Conservation (phyloP, 805 yeast species). For the Candida krabiensis region DNA sequence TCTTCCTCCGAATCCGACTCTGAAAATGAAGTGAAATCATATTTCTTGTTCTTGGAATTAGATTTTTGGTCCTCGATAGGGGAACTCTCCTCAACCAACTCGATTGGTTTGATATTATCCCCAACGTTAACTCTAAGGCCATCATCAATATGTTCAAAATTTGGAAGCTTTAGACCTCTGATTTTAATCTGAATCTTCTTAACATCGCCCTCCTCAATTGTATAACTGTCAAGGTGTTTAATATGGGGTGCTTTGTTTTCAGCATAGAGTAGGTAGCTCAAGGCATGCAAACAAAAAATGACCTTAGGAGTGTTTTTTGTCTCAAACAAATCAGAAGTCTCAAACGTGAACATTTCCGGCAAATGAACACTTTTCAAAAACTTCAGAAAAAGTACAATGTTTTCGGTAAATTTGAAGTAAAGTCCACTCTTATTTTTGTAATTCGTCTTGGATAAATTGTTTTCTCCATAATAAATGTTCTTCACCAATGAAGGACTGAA, state of each 20-base stretch:
- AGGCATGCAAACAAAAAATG: slow-evolving; percentile 87
- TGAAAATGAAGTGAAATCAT: not conserved
- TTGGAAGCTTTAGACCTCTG: slow-evolving; percentile 70
- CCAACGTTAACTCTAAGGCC: slow-evolving; percentile 35
- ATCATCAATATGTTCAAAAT: slow-evolving; percentile 52
- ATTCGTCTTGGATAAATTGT: slow-evolving; percentile 12
- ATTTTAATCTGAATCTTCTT: slow-evolving; percentile 67
- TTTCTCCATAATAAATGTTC: slow-evolving; percentile 53
- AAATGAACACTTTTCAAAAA: slow-evolving; percentile 68
- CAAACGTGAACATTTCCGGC: slow-evolving; percentile 88
- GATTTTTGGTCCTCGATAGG: not conserved
- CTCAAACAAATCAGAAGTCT: slow-evolving; percentile 89
- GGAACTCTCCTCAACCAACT: slow-evolving; percentile 7
- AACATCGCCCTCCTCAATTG: slow-evolving; percentile 69
- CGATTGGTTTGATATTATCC: slow-evolving; percentile 23
- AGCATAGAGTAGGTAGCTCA: slow-evolving; percentile 69
- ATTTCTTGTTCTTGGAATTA: not conserved
- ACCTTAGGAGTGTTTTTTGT: slow-evolving; percentile 91
- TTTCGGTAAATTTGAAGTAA: slow-evolving; percentile 90
- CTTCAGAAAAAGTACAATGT: slow-evolving; percentile 78
- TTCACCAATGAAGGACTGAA: slow-evolving; percentile 67
- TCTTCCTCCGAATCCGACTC: not conserved
- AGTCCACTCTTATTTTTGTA: slow-evolving; percentile 39
- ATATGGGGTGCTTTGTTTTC: slow-evolving; percentile 60
- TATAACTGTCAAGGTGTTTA: slow-evolving; percentile 56